phyloP scores from a whole-genome alignment of 2,329 filamentous ascomycete species.

The Ophiocordyceps australis region DNA sequence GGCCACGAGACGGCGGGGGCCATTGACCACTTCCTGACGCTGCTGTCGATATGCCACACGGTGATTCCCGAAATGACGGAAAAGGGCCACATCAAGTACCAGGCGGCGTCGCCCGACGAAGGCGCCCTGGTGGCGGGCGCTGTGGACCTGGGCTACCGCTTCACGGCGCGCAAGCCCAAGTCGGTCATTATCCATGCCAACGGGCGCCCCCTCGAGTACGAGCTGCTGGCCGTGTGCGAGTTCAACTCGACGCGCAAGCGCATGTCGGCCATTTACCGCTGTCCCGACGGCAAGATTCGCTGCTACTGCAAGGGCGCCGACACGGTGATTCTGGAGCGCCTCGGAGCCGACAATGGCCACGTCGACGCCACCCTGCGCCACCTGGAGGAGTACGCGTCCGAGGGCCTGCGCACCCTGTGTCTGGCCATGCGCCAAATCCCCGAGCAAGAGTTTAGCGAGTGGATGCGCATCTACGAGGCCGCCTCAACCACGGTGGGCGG shows the following conservation, averaged over 20 bases:
- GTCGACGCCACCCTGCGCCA: conserved; percentile 84
- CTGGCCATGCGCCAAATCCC: conserved; percentile 85
- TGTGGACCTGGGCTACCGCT: conserved; percentile 68
- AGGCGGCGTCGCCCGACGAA: conserved; percentile 93
- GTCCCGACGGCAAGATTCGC: conserved; percentile 85
- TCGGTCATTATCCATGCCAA: conserved; percentile 69
- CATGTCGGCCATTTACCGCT: conserved; percentile 95
- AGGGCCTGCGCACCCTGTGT: conserved; percentile 87
- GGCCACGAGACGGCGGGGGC: conserved; percentile 28
- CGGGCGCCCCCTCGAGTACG: conserved; percentile 62
- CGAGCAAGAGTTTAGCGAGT: conserved; percentile 76
- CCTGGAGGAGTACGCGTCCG: conserved; percentile 95
- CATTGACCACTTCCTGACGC: conserved; percentile 66
- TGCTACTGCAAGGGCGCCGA: conserved; percentile 95
- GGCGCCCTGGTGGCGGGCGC: conserved; percentile 93
- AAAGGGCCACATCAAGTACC: conserved; percentile 81
- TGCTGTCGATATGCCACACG: conserved; percentile 85
- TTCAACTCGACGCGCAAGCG: conserved; percentile 90
- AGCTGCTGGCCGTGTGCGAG: conserved; percentile 90
- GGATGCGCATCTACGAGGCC: conserved; percentile 71
- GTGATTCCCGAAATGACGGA: conserved; percentile 85
- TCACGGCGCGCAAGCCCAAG: conserved; percentile 76
- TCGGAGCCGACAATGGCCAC: conserved; percentile 67
- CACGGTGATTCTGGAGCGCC: conserved; percentile 87
- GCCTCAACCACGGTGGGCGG: conserved; percentile 82